Percentiles rank a stretch among this genome's conserved stretches.
phyloP scores from a whole-genome alignment of 2,329 filamentous ascomycete species.

The Amphichorda felina region DNA sequence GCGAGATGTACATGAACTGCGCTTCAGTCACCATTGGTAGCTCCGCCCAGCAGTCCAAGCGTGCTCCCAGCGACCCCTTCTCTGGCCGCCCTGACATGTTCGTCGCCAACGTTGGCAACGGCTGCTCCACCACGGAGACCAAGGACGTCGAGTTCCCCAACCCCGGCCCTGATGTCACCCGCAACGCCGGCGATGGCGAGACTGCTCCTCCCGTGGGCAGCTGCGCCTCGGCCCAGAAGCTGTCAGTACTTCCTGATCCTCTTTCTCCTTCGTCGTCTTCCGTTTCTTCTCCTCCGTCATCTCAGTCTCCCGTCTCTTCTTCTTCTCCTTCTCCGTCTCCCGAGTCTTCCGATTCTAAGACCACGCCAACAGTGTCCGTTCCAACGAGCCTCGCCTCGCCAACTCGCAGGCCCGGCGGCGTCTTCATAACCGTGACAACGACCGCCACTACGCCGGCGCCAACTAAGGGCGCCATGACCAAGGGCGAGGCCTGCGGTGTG shows the following conservation, averaged over 20 bases:
- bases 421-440: too few relatives aligned
- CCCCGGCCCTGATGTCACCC: slow-evolving; percentile 44
- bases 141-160: slow-evolving; percentile 53
- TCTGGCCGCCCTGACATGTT: slow-evolving; percentile 54
- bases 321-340: neutral
- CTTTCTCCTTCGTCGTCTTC: slow-evolving; percentile 11
- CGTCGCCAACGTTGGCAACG: slow-evolving; percentile 53
- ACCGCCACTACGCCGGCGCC: too few relatives aligned
- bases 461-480: slow-evolving; percentile 13
- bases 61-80: slow-evolving; percentile 31
- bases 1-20: slow-evolving; percentile 85
- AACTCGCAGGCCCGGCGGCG: slow-evolving; percentile 6
- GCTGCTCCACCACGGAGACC: slow-evolving; percentile 45
- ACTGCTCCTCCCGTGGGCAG: slow-evolving; percentile 22
- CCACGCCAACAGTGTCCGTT: neutral
- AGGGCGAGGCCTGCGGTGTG: slow-evolving; percentile 31
- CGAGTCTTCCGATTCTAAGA: neutral
- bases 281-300: neutral
- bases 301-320: neutral
- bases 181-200: slow-evolving; percentile 16
- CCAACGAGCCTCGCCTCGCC: neutral
- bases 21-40: slow-evolving; percentile 52
- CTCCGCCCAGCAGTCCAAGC: slow-evolving; percentile 11
- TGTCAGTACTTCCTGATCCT: slow-evolving; percentile 8
- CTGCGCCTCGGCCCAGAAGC: slow-evolving; percentile 7